Evolutionary conservation across 2,329 filamentous ascomycete genomes (phyloP), one percentile per base, ranked within the genome.

Genomic region (Cladophialophora immunda): DNA sequence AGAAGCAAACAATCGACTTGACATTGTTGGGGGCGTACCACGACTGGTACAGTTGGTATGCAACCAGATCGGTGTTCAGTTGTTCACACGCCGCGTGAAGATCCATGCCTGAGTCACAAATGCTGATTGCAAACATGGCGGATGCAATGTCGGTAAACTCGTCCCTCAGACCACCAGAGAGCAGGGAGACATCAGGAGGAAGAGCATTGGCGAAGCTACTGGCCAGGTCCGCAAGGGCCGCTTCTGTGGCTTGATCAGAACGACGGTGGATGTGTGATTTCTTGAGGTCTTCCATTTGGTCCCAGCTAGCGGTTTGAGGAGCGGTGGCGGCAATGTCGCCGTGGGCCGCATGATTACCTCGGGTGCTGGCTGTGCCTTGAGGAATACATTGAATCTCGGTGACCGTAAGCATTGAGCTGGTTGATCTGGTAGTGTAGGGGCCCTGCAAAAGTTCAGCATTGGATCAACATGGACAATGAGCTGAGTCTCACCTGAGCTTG

Each of bases 341-440:
- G 30, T 64, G 36, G 34, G 57, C 68, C 45, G 50, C 32, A 30
- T 57, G 36, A 34, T 65, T 52, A 25, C 65, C 55, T 60, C 67
- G 64, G 38, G 64, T 68, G 34, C 52, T 70, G n/a, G 67, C 55
- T n/a, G 62, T 62, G 32, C 58, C 57, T 30, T 67, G 65, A 50
- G 66, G 58, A 29, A 73, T 69, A 45, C 71, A 72, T 61, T 65
- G 68, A 53, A 72, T 64, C 55, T 67, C 64, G 29, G 70, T 71
- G 54, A 72, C 61, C 1, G 69, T 71, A 53, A 73, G 68, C 45
- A 65, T 62, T 30, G 66, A 64, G 27, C 63, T 63, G 36, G 62
- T 66, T 34, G 65, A 67, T 50, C 57, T 68, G 32, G 57, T 50
- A 17, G 61, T 67, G 60, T 69, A 73, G n/a, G 65, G 58, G 47